Evolutionary conservation across 495 filamentous ascomycete species (phyloP).

Genomic region (Trichoderma parareesei): DNA sequence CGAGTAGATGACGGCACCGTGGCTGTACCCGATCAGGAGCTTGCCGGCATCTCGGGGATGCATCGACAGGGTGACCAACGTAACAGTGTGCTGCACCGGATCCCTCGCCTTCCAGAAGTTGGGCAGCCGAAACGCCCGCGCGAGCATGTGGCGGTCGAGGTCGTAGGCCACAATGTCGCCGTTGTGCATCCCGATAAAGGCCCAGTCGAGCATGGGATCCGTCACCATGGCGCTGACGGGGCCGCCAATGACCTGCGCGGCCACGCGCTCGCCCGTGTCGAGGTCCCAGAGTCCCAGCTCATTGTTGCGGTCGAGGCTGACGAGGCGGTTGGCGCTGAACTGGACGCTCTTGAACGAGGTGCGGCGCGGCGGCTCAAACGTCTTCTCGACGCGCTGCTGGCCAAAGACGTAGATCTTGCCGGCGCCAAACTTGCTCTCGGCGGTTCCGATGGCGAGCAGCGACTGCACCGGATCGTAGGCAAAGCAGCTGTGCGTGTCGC

Average conservation of each 20-base stretch:
- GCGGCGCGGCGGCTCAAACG: constrained; percentile 57
- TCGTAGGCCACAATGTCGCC: constrained; percentile 87
- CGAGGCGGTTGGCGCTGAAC: constrained; percentile 59
- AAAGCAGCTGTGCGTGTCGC: constrained; percentile 44
- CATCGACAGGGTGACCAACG: constrained; percentile 61
- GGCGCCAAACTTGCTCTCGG: constrained; percentile 65
- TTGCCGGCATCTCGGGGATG: constrained; percentile 93
- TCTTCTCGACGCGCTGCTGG: constrained; percentile 66
- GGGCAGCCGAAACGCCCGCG: constrained; percentile 62
- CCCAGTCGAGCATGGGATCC: constrained; percentile 87
- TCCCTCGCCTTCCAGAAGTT: constrained; percentile 70
- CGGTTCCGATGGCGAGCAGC: constrained; percentile 86
- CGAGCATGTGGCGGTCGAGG: constrained; percentile 67
- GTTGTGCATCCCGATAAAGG: constrained; percentile 65
- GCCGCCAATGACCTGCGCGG: constrained; percentile 65
- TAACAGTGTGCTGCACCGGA: constrained; percentile 32
- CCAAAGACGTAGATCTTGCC: constrained; percentile 90
- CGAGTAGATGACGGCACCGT: constrained; percentile 80
- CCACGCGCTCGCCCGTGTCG: constrained; percentile 44
- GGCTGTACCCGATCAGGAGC: constrained; percentile 75
- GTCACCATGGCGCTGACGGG: constrained; percentile 61
- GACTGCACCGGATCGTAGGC: constrained; percentile 93
- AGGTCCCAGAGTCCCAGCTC: constrained; percentile 76
- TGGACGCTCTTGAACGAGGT: constrained; percentile 30
- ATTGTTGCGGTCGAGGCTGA: constrained; percentile 76